Evolutionary conservation across 345 rosid species (phyloP).

Genomic region (Corymbia maculata): DNA sequence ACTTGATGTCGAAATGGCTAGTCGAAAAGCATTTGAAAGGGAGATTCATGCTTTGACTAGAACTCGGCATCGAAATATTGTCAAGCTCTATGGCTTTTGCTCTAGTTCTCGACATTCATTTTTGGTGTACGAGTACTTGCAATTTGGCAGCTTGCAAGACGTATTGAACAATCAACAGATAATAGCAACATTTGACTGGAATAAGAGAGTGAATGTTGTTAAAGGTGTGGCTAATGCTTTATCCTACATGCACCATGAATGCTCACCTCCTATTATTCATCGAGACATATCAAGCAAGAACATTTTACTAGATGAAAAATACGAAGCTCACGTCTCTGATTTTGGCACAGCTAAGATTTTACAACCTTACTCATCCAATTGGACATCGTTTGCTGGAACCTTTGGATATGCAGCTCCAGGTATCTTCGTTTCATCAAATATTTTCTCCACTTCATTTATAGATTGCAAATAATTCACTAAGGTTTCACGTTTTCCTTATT

Average conservation of each 20-base stretch:
- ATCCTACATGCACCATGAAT: neutral
- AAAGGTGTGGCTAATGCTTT: neutral
- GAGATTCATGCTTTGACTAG: no score
- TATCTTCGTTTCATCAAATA: no score
- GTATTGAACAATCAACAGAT: neutral
- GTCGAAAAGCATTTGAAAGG: no score
- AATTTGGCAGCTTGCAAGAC: no score
- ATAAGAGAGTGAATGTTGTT: neutral
- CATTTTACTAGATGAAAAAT: neutral
- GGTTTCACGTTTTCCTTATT: neutral
- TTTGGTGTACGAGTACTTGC: no score
- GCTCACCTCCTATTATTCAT: neutral
- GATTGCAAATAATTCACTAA: neutral
- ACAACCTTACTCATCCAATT: neutral
- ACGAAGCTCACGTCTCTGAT: neutral
- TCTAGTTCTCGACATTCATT: no score
- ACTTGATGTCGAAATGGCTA: no score
- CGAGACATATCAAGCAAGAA: neutral
- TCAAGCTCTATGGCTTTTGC: no score
- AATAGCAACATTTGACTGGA: slow-evolving; percentile 9
- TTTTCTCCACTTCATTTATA: neutral
- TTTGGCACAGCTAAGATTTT: neutral
- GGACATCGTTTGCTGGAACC: neutral
- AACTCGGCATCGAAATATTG: no score
- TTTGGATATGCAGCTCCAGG: neutral